Evolutionary conservation across 2,329 filamentous ascomycete genomes (phyloP).

Genomic region (Dactylonectria macrodidyma): DNA sequence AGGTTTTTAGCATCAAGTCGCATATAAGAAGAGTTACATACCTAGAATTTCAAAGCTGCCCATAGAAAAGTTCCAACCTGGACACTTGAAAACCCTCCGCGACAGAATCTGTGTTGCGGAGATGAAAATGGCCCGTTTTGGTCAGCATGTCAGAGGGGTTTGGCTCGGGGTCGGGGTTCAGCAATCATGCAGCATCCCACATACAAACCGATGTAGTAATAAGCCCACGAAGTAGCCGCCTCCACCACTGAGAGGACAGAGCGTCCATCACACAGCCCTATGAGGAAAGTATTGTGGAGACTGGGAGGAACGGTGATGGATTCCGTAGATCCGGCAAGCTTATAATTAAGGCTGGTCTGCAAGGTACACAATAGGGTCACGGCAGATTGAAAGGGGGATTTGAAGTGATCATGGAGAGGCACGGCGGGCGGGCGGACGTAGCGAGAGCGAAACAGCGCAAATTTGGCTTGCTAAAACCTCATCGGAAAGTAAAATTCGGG

Average conservation of each 20-base stretch:
- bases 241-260: background rate
- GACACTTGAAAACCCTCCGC: no score
- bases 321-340: slow-evolving; percentile 5
- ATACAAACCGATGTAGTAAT: background rate
- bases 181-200: background rate
- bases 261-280: slow-evolving; percentile 16
- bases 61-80: no score
- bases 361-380: slow-evolving; percentile 12
- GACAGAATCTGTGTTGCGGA: no score
- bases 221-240: background rate
- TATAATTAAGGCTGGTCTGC: slow-evolving; percentile 6
- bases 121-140: background rate
- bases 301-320: slow-evolving; percentile 3
- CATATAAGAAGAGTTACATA: no score
- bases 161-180: background rate
- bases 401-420: background rate
- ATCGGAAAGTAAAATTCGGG: background rate
- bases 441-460: background rate
- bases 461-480: background rate
- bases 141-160: background rate
- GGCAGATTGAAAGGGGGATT: no score
- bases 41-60: no score
- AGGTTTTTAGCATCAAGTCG: no score
- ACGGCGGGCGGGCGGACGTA: background rate
- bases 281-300: slow-evolving; percentile 21